Evolutionary conservation across 1,284 basidiomycete genomes (phyloP), one percentile per base, ranked within the genome.

Genomic region (Microbotryum intermedium): DNA sequence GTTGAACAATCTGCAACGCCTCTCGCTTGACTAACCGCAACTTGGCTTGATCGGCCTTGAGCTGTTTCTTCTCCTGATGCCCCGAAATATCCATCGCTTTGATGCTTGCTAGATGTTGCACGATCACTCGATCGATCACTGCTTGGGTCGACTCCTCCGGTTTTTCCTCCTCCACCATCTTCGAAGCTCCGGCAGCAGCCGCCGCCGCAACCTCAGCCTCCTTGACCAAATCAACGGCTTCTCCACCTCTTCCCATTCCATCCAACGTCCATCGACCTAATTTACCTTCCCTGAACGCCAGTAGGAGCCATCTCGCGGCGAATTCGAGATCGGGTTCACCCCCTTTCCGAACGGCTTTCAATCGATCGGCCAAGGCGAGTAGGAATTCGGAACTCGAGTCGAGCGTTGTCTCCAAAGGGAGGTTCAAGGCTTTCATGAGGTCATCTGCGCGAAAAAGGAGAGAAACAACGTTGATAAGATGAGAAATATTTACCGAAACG

Each of bases 261-360:
- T 79, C 79, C 52, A 80, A 60, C 16, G 78, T 79, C 76, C 77
- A 79, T 25, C 73, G 66, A 2, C 79, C 79, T 23, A 79, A 67
- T 55, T 75, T 88, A 77, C 73, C 80, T 26, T 86, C 84, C 51
- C 92, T 82, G 84, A 91, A 95, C 80, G 87, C 87, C 49, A 82
- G 79, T 45, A 94, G 80, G 70, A 95, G 84, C 79, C 85, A 88
- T n/a, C 78, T 77, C 2, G 85, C 84, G 7, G 90, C 87, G 11
- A 87, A 81, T 7, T 82, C 76, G 16, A 80, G 71, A 73, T 97
- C 86, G 46, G 79, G 78, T 57, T 83, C 79, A 2, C 86, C 90
- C 2, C 90, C 90, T 62, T 84, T 82, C 67, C 81, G 78, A 23
- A 93, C 77, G 79, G 91, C 90, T n/a, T 86, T 84, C 66, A 93